Percentiles rank a stretch among this genome's conserved stretches.
Evolutionary conservation across 495 filamentous ascomycete genomes (phyloP).

Genomic region (Bombardia bombarda): DNA sequence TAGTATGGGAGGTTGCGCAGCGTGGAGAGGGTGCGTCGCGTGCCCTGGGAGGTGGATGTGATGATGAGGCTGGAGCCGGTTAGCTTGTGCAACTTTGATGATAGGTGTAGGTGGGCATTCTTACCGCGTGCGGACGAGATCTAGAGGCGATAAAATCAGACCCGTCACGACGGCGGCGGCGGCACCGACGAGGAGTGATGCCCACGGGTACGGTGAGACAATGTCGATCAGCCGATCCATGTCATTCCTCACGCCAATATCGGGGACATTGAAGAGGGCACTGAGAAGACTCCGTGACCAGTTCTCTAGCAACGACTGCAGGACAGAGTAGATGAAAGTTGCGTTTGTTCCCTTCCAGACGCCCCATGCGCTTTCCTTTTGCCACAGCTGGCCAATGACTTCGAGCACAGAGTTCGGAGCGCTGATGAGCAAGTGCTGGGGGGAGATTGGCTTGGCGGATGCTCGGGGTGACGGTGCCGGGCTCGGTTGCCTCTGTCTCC

Average conservation of each 20-base stretch:
- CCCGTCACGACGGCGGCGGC: constrained; percentile 74
- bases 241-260: constrained; percentile 55
- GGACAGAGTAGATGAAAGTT: constrained; percentile 79
- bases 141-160: constrained; percentile 73
- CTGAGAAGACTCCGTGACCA: constrained; percentile 80
- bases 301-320: constrained; percentile 77
- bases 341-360: constrained; percentile 91
- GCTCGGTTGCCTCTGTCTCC: constrained; percentile 19
- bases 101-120: constrained; percentile 1
- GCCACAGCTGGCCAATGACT: constrained; percentile 76
- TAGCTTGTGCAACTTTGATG: constrained; percentile 8
- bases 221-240: constrained; percentile 45
- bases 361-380: constrained; percentile 81
- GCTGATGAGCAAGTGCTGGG: constrained; percentile 61
- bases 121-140: constrained; percentile 78
- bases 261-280: constrained; percentile 74
- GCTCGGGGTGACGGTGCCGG: constrained; percentile 21
- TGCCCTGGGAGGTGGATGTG: constrained; percentile 63
- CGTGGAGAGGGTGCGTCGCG: constrained; percentile 65
- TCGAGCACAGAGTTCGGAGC: constrained; percentile 67
- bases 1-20: constrained; percentile 71
- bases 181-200: constrained; percentile 69
- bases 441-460: constrained; percentile 22
- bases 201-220: constrained; percentile 64
- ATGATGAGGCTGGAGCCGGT: constrained; percentile 54